These are phyloP conservation scores for Clarkia xantiana DNA, from an alignment of 345 rosid genomes.

Conservation along the genomic window DNA sequence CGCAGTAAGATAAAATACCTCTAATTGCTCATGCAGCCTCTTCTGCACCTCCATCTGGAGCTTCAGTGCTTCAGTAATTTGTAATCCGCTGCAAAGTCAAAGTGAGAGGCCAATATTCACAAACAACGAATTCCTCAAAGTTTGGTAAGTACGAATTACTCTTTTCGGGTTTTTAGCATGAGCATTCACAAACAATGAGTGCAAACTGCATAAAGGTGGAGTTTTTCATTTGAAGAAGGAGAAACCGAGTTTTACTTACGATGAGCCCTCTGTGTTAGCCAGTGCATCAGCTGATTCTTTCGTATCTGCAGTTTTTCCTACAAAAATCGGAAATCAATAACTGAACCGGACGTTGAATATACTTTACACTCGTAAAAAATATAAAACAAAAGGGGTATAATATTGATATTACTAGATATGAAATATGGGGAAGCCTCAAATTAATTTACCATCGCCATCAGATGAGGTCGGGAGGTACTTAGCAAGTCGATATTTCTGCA, in stretches of 20 bases:
- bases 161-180: background rate
- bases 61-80: slow-evolving; percentile 95
- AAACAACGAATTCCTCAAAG: background rate
- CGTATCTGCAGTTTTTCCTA: slow-evolving; percentile 75
- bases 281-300: slow-evolving; percentile 72
- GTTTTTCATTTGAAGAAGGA: slow-evolving; percentile 1
- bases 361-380: no score
- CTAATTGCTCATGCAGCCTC: slow-evolving; percentile 90
- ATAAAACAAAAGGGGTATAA: background rate
- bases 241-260: slow-evolving; percentile 40
- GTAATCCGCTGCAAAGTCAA: slow-evolving; percentile 61
- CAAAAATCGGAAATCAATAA: slow-evolving; percentile 10
- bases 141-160: background rate
- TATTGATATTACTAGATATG: slow-evolving; percentile 7
- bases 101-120: background rate
- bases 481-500: slow-evolving; percentile 90
- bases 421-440: slow-evolving; percentile 45
- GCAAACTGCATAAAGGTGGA: background rate
- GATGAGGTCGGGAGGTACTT: slow-evolving; percentile 56
- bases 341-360: no score
- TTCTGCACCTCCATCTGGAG: slow-evolving; percentile 18
- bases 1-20: slow-evolving; percentile 19
- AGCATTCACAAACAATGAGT: background rate
- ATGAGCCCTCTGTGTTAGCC: slow-evolving; percentile 73
- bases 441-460: slow-evolving; percentile 15